Evolutionary conservation across 176 grass and related monocot genomes (phyloP), one percentile per base, ranked within the genome.

Genomic region (Hsuehochloa calcarea): DNA sequence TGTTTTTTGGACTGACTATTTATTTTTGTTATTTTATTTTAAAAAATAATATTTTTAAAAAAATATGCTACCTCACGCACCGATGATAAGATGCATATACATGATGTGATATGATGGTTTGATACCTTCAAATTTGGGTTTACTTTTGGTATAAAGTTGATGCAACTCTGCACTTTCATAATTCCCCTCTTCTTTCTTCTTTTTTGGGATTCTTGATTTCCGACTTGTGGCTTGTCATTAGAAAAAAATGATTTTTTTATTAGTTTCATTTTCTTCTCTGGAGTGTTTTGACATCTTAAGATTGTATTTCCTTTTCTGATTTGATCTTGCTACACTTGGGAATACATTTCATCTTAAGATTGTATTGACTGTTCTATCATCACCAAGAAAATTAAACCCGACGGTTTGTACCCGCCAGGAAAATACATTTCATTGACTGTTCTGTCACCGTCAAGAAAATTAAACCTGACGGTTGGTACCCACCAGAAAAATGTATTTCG

Each of bases 71-170:
- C 29, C 29, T 29, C 1, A 29, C 29, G 29, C 29, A 29, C 29
- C 1, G 29, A 29, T 29, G 29, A 29, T 29, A 29, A 0, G 29
- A 29, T 29, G 55, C 44, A 74, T 81, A 75, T 79, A 49, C 65
- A 62, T 68, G 68, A 38, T 72, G 56, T 70, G 79, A 81, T 77
- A 38, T 16, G 63, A 82, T 58, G 63, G 25, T 58, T 87, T 25
- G 23, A 68, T 82, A 50, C 64, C 64, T 29, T n/a, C n/a, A 77
- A 61, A 77, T 77, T 51, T 60, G 50, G 41, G 72, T 83, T 86
- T 77, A 31, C 72, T 63, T 88, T 83, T 6, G 52, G 43, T 49
- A 54, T 60, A 62, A 78, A 88, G 86, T 58, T 83, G 41, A 71
- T 72, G 66, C 43, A 39, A 56, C n/a, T 37, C 25, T 55, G 5